Evolutionary conservation across 1,139 yeast species (phyloP).

Genomic region (Hansenula lynferdii): DNA sequence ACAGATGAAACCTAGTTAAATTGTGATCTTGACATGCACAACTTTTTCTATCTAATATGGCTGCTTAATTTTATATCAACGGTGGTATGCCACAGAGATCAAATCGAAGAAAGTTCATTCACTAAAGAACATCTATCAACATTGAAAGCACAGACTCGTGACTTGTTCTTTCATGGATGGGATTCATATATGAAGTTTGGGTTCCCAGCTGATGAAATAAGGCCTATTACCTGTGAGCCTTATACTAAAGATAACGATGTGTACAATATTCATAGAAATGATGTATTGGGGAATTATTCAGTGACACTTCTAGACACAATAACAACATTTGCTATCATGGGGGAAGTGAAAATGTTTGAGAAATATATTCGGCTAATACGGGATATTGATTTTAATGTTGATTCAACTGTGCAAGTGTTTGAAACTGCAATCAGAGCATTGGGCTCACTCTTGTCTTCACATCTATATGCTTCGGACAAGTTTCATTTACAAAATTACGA

Average conservation of each 20-base stretch:
- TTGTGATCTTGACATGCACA: neutral
- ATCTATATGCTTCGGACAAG: constrained; percentile 64
- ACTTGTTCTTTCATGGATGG: constrained; percentile 75
- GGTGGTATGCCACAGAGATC: neutral
- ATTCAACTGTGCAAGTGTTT: constrained; percentile 78
- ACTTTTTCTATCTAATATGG: neutral
- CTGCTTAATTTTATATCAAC: neutral
- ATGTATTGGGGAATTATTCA: constrained; percentile 80
- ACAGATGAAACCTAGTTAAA: neutral
- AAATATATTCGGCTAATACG: constrained; percentile 44
- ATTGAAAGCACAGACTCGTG: constrained; percentile 46
- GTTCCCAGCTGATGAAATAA: constrained; percentile 79
- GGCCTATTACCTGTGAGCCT: constrained; percentile 68
- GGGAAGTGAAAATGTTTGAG: constrained; percentile 53
- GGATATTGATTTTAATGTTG: constrained; percentile 45
- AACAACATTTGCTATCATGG: constrained; percentile 73
- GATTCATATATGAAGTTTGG: constrained; percentile 63
- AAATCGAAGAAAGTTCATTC: constrained; percentile 27
- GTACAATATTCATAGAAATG: constrained; percentile 61
- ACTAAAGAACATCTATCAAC: constrained; percentile 43
- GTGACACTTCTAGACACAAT: constrained; percentile 74
- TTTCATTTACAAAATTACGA: constrained; percentile 49
- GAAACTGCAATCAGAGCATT: constrained; percentile 77
- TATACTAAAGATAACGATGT: constrained; percentile 59
- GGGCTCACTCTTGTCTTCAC: constrained; percentile 78